phyloP scores from a whole-genome alignment of 495 filamentous ascomycete species.

The Pseudotulostoma volvatum region DNA sequence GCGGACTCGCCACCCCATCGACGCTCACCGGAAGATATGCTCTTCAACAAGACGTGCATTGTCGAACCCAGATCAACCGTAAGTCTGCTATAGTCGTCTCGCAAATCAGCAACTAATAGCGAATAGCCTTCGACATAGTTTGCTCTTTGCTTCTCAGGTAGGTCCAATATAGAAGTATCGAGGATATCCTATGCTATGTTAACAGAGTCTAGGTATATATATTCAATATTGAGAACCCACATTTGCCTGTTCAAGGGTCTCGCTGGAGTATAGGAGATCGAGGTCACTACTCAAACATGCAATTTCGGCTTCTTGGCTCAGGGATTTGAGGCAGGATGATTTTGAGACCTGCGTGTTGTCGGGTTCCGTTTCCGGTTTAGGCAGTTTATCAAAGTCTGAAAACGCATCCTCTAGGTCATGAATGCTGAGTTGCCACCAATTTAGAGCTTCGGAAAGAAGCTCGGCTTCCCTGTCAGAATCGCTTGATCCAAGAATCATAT shows the following conservation, averaged over 20 bases:
- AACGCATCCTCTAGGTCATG: constrained; percentile 20
- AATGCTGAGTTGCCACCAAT: constrained; percentile 25
- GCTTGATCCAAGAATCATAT: constrained; percentile 19
- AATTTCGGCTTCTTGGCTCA: constrained; percentile 15
- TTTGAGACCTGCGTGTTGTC: constrained; percentile 8
- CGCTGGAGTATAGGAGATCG: constrained; percentile 20
- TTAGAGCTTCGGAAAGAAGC: constrained; percentile 16
- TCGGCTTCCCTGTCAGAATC: constrained; percentile 15
- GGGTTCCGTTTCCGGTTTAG: neutral
- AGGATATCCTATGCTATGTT: constrained; percentile 27
- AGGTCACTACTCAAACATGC: constrained; percentile 23
- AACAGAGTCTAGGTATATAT: constrained; percentile 8
- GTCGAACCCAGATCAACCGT: constrained; percentile 21
- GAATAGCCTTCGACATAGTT: constrained; percentile 49
- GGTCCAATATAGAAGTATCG: constrained; percentile 44
- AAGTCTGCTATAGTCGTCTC: constrained; percentile 24
- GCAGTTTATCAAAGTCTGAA: too few species aligned
- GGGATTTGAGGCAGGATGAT: constrained; percentile 13
- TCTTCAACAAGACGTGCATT: constrained; percentile 18
- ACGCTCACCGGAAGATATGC: constrained; percentile 17
- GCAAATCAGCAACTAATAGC: constrained; percentile 37
- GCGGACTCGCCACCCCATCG: constrained; percentile 10
- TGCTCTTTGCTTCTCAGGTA: constrained; percentile 39
- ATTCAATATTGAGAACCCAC: constrained; percentile 10
- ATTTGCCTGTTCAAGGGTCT: constrained; percentile 14